Conservation (phyloP, 2,329 filamentous ascomycete genomes). For the Diaporthe vaccinii region DNA sequence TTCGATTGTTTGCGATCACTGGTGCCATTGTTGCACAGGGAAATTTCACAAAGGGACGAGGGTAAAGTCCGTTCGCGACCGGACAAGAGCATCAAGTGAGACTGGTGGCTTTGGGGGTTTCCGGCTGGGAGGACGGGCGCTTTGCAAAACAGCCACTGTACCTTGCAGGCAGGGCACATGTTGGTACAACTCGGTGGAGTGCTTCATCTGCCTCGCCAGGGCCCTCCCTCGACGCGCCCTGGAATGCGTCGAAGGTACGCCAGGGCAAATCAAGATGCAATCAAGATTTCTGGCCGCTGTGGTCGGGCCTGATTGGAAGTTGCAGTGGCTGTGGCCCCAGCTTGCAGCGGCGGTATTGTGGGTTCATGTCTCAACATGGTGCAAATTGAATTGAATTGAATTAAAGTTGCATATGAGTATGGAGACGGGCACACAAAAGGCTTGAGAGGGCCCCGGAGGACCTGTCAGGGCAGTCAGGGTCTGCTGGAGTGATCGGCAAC, state of each 20-base stretch:
- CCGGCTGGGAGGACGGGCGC: neutral
- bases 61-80: conserved; percentile 6
- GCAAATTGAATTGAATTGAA: conserved; percentile 18
- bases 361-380: neutral
- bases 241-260: conserved; percentile 4
- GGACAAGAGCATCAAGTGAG: conserved; percentile 1
- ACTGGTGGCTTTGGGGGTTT: conserved; percentile 16
- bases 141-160: neutral
- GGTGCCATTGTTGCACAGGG: neutral
- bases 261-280: neutral
- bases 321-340: conserved; percentile 17
- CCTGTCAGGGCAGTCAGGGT: conserved; percentile 1
- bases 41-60: conserved; percentile 12
- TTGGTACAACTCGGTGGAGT: neutral
- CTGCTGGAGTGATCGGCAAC: neutral
- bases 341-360: neutral
- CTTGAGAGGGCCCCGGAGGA: neutral
- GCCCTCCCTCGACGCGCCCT: neutral
- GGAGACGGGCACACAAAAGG: neutral
- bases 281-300: neutral
- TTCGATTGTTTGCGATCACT: conserved; percentile 13
- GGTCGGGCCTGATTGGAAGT: neutral
- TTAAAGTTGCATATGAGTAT: conserved; percentile 37
- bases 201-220: conserved; percentile 12
- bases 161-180: neutral